These are phyloP conservation scores for Yamadazyma conglobata DNA, from an alignment of 1,139 yeast species.

Conservation along the genomic window DNA sequence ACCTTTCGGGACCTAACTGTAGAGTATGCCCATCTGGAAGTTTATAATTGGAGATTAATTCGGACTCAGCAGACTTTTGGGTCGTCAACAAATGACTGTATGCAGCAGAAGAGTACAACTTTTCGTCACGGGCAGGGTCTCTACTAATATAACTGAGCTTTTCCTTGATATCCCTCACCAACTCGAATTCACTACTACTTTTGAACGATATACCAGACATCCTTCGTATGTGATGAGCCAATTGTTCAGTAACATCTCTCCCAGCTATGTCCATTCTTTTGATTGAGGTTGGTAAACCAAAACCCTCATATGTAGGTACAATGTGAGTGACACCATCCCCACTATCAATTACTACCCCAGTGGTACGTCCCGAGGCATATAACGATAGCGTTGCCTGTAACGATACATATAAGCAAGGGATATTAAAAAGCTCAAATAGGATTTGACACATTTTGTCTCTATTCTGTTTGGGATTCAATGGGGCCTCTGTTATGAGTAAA, in stretches of 20 bases:
- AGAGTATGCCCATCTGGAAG: constrained; percentile 82
- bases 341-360: constrained; percentile 83
- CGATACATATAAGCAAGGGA: constrained; percentile 83
- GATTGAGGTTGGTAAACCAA: constrained; percentile 69
- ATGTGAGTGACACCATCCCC: constrained; percentile 92
- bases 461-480: constrained; percentile 70
- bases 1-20: constrained; percentile 63
- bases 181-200: constrained; percentile 77
- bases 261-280: constrained; percentile 84
- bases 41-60: constrained; percentile 44
- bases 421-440: constrained; percentile 76
- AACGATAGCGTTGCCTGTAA: constrained; percentile 82
- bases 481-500: constrained; percentile 83
- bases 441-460: constrained; percentile 73
- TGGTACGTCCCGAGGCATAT: constrained; percentile 87
- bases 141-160: constrained; percentile 65
- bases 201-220: constrained; percentile 56
- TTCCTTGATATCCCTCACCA: constrained; percentile 77
- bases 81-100: constrained; percentile 17
- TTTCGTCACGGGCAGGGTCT: constrained; percentile 69
- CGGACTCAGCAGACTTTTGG: constrained; percentile 13
- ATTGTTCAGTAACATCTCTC: constrained; percentile 73
- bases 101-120: constrained; percentile 40
- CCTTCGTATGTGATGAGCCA: constrained; percentile 64
- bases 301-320: constrained; percentile 90